Conservation (phyloP, 441 rosid genomes). For the Eugenia klotzschiana region DNA sequence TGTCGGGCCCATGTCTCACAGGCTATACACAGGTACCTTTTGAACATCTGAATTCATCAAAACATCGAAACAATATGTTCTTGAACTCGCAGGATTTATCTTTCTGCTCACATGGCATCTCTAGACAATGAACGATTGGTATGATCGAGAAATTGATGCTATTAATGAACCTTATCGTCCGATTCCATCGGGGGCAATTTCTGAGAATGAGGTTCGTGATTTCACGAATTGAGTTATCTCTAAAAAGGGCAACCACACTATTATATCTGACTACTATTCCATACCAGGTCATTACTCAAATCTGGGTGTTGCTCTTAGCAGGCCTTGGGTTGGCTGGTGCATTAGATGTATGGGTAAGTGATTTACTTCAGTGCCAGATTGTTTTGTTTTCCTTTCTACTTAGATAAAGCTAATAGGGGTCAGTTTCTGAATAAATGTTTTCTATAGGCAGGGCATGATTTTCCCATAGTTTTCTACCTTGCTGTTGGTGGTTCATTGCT, state of each 20-base stretch:
- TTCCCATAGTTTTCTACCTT: constrained; percentile 66
- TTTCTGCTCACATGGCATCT: constrained; percentile 3
- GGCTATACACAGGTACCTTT: constrained; percentile 81
- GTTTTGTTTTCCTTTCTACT: not conserved
- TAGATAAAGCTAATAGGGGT: not conserved
- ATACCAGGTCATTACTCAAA: constrained; percentile 67
- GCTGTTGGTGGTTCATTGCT: constrained; percentile 92
- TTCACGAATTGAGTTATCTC: not conserved
- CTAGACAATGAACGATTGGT: constrained; percentile 87
- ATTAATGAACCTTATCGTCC: constrained; percentile 97
- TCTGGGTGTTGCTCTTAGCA: constrained; percentile 78
- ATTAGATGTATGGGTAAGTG: constrained; percentile 87
- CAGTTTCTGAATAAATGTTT: constrained; percentile 10
- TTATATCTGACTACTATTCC: not conserved
- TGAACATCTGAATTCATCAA: not conserved
- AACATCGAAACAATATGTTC: not conserved
- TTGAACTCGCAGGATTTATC: not conserved
- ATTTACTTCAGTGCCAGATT: not conserved
- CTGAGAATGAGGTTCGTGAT: constrained; percentile 71
- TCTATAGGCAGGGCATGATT: constrained; percentile 76
- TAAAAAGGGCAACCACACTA: not conserved
- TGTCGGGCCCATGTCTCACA: constrained; percentile 95
- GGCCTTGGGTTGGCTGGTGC: constrained; percentile 70
- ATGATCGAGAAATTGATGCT: constrained; percentile 92
- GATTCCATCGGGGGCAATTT: constrained; percentile 86